phyloP scores from a whole-genome alignment of 495 filamentous ascomycete species.

The Lepraria neglecta region DNA sequence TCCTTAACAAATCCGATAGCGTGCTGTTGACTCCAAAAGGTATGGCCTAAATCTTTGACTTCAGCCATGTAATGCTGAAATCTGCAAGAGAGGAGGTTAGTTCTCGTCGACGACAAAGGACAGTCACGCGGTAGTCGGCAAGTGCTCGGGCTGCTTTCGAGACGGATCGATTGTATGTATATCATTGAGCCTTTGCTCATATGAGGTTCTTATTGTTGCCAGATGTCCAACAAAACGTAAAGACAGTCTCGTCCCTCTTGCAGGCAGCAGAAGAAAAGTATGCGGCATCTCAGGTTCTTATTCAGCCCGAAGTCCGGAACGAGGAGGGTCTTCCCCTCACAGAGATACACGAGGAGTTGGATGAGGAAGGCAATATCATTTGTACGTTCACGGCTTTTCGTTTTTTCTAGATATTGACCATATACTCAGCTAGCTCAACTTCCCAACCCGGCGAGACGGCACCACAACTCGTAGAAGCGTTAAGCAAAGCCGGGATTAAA shows the following conservation, averaged over 20 bases:
- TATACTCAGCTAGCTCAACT: conserved; percentile 39
- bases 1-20: conserved; percentile 34
- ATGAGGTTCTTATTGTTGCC: conserved; percentile 9
- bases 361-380: conserved; percentile 84
- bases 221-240: conserved; percentile 74
- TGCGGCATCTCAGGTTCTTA: conserved; percentile 40
- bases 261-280: conserved; percentile 62
- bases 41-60: background rate
- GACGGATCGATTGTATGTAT: conserved; percentile 63
- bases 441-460: conserved; percentile 56
- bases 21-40: conserved; percentile 53
- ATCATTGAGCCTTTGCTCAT: background rate
- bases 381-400: conserved; percentile 26
- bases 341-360: conserved; percentile 86
- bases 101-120: conserved; percentile 52
- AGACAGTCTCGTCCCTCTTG: conserved; percentile 40
- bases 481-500: conserved; percentile 64
- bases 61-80: background rate
- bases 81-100: conserved; percentile 52
- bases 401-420: background rate
- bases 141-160: conserved; percentile 62
- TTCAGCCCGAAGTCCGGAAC: conserved; percentile 38
- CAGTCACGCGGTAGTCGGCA: conserved; percentile 44
- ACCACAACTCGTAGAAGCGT: conserved; percentile 55
- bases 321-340: conserved; percentile 68